Conservation (phyloP, 2,329 filamentous ascomycete genomes). For the Akanthomyces lecanii region DNA sequence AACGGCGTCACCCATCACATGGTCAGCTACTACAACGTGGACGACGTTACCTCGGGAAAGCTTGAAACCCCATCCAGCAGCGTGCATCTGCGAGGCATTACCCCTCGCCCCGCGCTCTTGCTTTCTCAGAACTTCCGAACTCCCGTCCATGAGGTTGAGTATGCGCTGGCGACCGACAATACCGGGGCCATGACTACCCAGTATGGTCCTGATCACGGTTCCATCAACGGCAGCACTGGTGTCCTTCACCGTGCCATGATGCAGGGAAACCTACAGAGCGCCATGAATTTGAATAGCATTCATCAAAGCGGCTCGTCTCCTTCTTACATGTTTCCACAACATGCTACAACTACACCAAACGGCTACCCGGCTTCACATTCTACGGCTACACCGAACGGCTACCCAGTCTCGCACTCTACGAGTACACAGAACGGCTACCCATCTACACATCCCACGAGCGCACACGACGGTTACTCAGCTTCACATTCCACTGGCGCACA, state of each 20-base stretch:
- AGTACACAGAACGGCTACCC: background rate
- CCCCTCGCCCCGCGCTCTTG: constrained; percentile 55
- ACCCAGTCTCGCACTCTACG: background rate
- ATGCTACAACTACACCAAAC: background rate
- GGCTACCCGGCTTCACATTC: background rate
- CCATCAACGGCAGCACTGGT: constrained; percentile 18
- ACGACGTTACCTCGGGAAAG: constrained; percentile 65
- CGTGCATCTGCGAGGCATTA: constrained; percentile 33
- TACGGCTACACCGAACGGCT: background rate
- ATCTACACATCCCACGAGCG: background rate
- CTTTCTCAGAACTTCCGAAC: constrained; percentile 63
- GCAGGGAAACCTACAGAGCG: constrained; percentile 22
- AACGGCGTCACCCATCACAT: constrained; percentile 76
- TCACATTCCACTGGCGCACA: too few species aligned
- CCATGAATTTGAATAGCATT: constrained; percentile 10
- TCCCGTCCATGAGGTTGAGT: constrained; percentile 58
- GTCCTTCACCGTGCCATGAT: constrained; percentile 27
- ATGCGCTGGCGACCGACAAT: constrained; percentile 19
- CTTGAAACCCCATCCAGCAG: constrained; percentile 57
- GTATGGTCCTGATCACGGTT: constrained; percentile 14
- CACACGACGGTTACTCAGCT: background rate
- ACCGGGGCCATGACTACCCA: constrained; percentile 14
- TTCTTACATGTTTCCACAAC: background rate
- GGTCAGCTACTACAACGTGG: constrained; percentile 82
- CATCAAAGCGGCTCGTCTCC: constrained; percentile 1